Percentiles rank a stretch among this genome's conserved stretches.
phyloP scores from a whole-genome alignment of 495 filamentous ascomycete genomes.

The Trichocladium uniseriatum region DNA sequence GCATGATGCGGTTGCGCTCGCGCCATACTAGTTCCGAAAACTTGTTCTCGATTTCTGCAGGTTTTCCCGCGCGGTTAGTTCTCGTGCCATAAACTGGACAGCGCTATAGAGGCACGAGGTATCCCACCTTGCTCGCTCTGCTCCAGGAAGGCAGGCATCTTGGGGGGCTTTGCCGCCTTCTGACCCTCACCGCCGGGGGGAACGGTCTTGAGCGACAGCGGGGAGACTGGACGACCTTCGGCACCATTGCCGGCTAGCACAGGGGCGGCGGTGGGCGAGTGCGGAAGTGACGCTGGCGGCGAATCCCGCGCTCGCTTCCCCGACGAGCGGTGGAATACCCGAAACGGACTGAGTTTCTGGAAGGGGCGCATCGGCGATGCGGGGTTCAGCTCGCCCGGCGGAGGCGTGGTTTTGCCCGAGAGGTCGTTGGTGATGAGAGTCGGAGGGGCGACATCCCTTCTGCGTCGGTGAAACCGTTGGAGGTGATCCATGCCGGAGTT shows the following conservation, averaged over 20 bases:
- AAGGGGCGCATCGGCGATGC: slow-evolving; percentile 13
- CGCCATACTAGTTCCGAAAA: slow-evolving; percentile 55
- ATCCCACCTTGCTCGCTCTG: slow-evolving; percentile 21
- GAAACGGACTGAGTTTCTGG: slow-evolving; percentile 25
- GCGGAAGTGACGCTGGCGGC: slow-evolving; percentile 22
- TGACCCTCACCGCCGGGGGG: slow-evolving; percentile 1
- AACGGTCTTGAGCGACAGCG: slow-evolving; percentile 17
- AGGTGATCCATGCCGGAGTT: slow-evolving; percentile 12
- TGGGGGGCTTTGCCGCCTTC: slow-evolving; percentile 10
- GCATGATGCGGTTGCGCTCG: slow-evolving; percentile 46
- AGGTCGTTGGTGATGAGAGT: slow-evolving; percentile 18
- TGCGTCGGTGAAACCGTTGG: slow-evolving; percentile 19
- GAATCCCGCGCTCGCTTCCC: slow-evolving; percentile 38
- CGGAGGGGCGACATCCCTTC: slow-evolving; percentile 16
- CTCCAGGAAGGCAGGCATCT: slow-evolving; percentile 39
- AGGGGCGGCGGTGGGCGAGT: slow-evolving; percentile 22
- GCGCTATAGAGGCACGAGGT: no score
- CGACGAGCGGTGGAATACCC: slow-evolving; percentile 25
- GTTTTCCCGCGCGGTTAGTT: neutral
- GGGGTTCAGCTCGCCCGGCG: slow-evolving; percentile 15
- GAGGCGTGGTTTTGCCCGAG: slow-evolving; percentile 15
- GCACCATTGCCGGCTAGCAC: slow-evolving; percentile 13
- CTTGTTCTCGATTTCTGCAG: slow-evolving; percentile 41
- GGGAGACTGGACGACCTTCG: slow-evolving; percentile 21
- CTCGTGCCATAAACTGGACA: neutral